These are phyloP conservation scores for Lasiosphaeris hirsuta DNA, from an alignment of 495 filamentous ascomycete genomes.

Conservation along the genomic window DNA sequence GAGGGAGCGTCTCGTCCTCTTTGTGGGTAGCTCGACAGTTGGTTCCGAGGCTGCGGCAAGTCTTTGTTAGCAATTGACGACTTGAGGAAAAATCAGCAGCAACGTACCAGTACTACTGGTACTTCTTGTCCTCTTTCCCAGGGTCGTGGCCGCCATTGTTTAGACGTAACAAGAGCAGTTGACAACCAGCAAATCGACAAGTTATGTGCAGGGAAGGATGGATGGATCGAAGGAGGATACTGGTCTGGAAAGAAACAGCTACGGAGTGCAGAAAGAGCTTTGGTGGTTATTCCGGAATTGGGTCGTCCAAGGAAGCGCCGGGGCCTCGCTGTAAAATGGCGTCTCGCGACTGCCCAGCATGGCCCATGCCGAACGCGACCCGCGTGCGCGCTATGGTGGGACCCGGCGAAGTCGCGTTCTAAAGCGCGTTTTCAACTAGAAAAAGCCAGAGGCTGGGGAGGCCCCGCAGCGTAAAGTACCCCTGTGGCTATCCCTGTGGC, in stretches of 20 bases:
- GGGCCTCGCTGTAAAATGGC: conserved; percentile 12
- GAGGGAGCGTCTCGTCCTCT: conserved; percentile 59
- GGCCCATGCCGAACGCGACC: conserved; percentile 21
- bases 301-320: conserved; percentile 12
- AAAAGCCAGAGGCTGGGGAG: neutral
- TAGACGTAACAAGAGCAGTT: conserved; percentile 16
- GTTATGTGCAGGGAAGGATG: conserved; percentile 15
- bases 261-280: conserved; percentile 1
- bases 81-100: conserved; percentile 11
- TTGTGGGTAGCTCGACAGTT: conserved; percentile 40
- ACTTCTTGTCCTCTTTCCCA: conserved; percentile 71
- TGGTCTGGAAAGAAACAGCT: conserved; percentile 14
- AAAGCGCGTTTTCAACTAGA: conserved; percentile 14
- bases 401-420: conserved; percentile 9
- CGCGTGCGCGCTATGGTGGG: conserved; percentile 17
- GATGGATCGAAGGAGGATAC: conserved; percentile 27
- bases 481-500: neutral
- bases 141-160: conserved; percentile 60
- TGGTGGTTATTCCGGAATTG: neutral
- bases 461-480: neutral
- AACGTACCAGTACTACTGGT: conserved; percentile 56
- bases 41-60: conserved; percentile 25
- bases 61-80: conserved; percentile 22
- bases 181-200: conserved; percentile 3
- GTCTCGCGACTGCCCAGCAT: conserved; percentile 10